Conservation (phyloP, 805 yeast species). For the Sugiyamaella marilandica region DNA sequence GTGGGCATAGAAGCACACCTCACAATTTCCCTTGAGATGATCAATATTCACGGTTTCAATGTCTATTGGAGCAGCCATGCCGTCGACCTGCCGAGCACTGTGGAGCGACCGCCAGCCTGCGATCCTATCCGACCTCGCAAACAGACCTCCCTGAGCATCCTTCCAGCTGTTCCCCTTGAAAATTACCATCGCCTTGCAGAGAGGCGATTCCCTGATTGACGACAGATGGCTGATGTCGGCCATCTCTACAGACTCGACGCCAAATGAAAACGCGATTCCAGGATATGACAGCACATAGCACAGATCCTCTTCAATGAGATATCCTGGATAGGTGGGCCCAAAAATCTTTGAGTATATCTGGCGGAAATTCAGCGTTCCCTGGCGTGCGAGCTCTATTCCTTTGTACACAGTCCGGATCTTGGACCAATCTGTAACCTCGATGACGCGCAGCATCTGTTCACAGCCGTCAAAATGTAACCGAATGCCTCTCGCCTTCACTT, state of each 20-base stretch:
- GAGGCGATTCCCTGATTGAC: constrained; percentile 16
- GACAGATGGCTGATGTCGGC: constrained; percentile 30
- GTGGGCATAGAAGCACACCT: constrained; percentile 10
- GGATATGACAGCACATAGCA: constrained; percentile 49
- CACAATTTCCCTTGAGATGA: constrained; percentile 4
- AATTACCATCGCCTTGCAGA: constrained; percentile 22
- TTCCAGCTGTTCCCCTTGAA: constrained; percentile 25
- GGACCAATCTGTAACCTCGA: constrained; percentile 24
- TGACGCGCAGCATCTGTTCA: constrained; percentile 22
- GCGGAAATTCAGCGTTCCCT: constrained; percentile 32
- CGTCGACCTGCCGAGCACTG: background rate
- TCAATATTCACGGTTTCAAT: constrained; percentile 7
- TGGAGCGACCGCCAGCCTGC: background rate
- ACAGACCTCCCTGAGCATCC: constrained; percentile 17
- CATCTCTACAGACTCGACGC: constrained; percentile 17
- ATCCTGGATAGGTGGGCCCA: constrained; percentile 62
- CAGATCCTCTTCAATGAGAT: constrained; percentile 19
- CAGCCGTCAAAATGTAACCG: constrained; percentile 25
- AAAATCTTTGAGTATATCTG: constrained; percentile 50
- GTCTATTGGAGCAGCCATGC: background rate
- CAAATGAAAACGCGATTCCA: constrained; percentile 52
- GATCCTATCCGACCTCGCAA: constrained; percentile 10
- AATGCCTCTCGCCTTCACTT: constrained; percentile 20
- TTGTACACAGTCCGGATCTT: constrained; percentile 20
- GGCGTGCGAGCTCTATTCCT: constrained; percentile 20